These are phyloP conservation scores for Elsinoe perseae DNA, from an alignment of 2,329 filamentous ascomycete genomes.

Conservation along the genomic window DNA sequence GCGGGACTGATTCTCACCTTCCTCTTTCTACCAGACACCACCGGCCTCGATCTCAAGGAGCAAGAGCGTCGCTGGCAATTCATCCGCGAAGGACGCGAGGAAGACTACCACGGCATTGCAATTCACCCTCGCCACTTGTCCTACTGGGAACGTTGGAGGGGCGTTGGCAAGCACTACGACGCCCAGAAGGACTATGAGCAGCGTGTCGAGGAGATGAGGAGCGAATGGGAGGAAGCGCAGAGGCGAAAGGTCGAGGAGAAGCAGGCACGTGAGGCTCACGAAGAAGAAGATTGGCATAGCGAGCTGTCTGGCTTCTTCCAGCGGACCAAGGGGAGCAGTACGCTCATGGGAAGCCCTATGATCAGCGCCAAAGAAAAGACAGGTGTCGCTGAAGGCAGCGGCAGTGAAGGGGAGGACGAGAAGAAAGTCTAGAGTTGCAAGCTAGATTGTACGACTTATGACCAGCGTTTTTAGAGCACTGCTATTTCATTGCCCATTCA, in stretches of 20 bases:
- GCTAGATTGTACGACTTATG: background rate
- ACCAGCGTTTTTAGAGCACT: background rate
- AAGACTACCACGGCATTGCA: slow-evolving; percentile 88
- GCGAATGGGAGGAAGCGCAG: slow-evolving; percentile 49
- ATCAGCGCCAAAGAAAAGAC: slow-evolving; percentile 2
- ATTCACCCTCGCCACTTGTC: slow-evolving; percentile 84
- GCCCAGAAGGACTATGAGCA: slow-evolving; percentile 72
- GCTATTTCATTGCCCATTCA: background rate
- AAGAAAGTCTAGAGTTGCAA: background rate
- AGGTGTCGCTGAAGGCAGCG: background rate
- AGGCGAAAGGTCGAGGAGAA: slow-evolving; percentile 45
- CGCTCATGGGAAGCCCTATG: background rate
- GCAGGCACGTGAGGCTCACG: slow-evolving; percentile 32
- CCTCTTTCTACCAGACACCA: slow-evolving; percentile 91
- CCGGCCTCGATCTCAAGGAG: slow-evolving; percentile 91
- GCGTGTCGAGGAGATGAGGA: slow-evolving; percentile 75
- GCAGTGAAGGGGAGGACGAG: slow-evolving; percentile 3
- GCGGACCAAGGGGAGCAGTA: slow-evolving; percentile 34
- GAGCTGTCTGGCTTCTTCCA: slow-evolving; percentile 49
- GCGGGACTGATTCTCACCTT: slow-evolving; percentile 74
- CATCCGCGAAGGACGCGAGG: slow-evolving; percentile 66
- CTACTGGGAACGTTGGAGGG: slow-evolving; percentile 74
- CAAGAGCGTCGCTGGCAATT: slow-evolving; percentile 90
- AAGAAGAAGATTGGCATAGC: slow-evolving; percentile 40
- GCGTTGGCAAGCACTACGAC: slow-evolving; percentile 74